phyloP scores from a whole-genome alignment of 2,329 filamentous ascomycete species.

The Fusarium sororula region DNA sequence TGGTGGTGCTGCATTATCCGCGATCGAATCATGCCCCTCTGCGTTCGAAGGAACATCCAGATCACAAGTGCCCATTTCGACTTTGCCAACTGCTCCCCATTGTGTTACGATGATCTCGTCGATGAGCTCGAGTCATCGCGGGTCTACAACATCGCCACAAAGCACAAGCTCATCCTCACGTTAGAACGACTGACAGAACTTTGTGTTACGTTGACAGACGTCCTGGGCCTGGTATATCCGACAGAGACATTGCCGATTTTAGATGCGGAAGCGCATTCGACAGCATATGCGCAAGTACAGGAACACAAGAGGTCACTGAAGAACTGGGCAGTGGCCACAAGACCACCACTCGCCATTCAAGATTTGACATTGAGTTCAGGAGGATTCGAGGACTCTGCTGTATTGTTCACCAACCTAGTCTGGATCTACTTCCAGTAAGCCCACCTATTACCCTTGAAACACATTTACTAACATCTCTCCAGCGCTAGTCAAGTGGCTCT shows the following conservation, averaged over 20 bases:
- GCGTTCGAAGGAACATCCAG: conserved; percentile 32
- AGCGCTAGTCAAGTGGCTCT: conserved; percentile 29
- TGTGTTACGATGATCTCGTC: conserved; percentile 26
- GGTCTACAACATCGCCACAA: conserved; percentile 28
- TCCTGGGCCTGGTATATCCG: conserved; percentile 28
- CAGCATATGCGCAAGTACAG: conserved; percentile 18
- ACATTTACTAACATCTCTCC: not conserved
- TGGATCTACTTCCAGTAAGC: conserved; percentile 38
- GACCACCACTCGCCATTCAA: conserved; percentile 15
- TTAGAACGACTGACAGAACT: conserved; percentile 26
- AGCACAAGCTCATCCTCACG: conserved; percentile 27
- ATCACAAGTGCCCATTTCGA: conserved; percentile 25
- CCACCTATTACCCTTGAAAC: accelerated
- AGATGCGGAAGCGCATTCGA: conserved; percentile 11
- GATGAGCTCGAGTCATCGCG: conserved; percentile 30
- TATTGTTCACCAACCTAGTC: conserved; percentile 30
- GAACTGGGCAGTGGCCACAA: conserved; percentile 16
- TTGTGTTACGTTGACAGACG: conserved; percentile 26
- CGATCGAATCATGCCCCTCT: conserved; percentile 30
- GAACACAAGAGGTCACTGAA: conserved; percentile 11
- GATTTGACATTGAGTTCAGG: conserved; percentile 2
- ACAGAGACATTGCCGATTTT: conserved; percentile 17
- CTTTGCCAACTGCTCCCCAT: conserved; percentile 11
- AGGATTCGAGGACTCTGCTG: conserved; percentile 19
- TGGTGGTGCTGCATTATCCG: conserved; percentile 37